Evolutionary conservation across 2,329 filamentous ascomycete genomes (phyloP).

Genomic region (Beauveria sp.): DNA sequence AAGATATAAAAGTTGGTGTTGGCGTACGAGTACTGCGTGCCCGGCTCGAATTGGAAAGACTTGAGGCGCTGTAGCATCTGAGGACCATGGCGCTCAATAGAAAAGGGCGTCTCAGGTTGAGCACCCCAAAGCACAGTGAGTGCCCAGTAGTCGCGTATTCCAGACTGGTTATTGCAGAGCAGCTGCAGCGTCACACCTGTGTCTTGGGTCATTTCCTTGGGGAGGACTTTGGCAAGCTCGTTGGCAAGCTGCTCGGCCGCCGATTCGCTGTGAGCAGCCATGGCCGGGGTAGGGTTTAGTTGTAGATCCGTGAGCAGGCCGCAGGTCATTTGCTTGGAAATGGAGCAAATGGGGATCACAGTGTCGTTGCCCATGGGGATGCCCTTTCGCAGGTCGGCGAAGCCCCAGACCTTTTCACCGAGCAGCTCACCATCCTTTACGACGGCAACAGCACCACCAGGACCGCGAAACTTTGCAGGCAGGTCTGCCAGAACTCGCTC

Average conservation of each 20-base stretch:
- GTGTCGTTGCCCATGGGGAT: constrained; percentile 28
- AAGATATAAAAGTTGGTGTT: constrained; percentile 36
- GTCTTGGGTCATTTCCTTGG: constrained; percentile 14
- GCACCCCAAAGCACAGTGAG: constrained; percentile 35
- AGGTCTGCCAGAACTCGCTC: constrained; percentile 8
- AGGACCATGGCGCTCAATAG: constrained; percentile 23
- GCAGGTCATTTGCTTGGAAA: constrained; percentile 37
- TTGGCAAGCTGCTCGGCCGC: constrained; percentile 22
- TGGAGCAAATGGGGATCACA: constrained; percentile 37
- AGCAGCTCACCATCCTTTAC: constrained; percentile 34
- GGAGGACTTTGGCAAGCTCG: constrained; percentile 19
- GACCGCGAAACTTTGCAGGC: constrained; percentile 22
- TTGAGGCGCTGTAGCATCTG: constrained; percentile 24
- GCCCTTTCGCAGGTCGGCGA: constrained; percentile 31
- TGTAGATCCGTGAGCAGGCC: constrained; percentile 27
- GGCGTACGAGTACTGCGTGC: constrained; percentile 34
- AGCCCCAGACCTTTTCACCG: constrained; percentile 33
- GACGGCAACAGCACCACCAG: constrained; percentile 34
- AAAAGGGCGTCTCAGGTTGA: constrained; percentile 30
- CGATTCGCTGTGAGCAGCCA: constrained; percentile 20
- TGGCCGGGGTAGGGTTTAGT: constrained; percentile 21
- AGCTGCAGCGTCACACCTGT: constrained; percentile 27
- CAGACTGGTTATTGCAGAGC: constrained; percentile 34
- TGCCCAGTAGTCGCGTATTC: constrained; percentile 38
- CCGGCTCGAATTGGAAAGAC: constrained; percentile 34